Percentiles rank a stretch among this genome's conserved stretches.
phyloP scores from a whole-genome alignment of 2,329 filamentous ascomycete genomes.

The Beauveria brongniartii region DNA sequence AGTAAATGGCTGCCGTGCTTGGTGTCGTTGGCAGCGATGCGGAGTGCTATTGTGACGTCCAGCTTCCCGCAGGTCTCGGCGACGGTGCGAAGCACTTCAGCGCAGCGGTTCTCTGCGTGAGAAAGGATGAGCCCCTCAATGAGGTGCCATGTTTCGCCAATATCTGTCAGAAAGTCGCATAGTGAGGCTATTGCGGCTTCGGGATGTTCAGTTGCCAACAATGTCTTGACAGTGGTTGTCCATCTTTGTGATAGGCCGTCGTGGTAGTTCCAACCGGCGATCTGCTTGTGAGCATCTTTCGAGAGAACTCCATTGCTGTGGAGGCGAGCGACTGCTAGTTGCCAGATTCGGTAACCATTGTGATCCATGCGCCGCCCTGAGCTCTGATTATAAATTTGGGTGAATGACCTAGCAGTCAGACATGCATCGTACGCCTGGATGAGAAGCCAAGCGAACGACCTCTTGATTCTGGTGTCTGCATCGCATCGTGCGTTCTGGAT shows the following conservation, averaged over 20 bases:
- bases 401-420: conserved; percentile 13
- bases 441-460: conserved; percentile 18
- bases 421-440: conserved; percentile 15
- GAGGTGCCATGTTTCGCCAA: conserved; percentile 4
- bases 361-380: not conserved
- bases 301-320: not conserved
- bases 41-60: not conserved
- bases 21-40: not conserved
- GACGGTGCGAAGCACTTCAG: not conserved
- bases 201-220: not conserved
- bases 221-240: not conserved
- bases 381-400: not conserved
- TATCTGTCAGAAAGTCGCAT: not conserved
- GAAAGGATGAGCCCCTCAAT: not conserved
- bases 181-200: not conserved
- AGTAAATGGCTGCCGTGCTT: not conserved
- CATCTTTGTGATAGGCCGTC: not conserved
- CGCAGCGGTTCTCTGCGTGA: not conserved
- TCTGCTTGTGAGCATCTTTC: not conserved
- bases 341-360: conserved; percentile 1
- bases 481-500: not conserved
- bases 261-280: not conserved
- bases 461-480: not conserved
- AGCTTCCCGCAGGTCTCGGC: not conserved
- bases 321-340: conserved; percentile 1